Percentiles rank a stretch among this genome's conserved stretches.
phyloP scores from a whole-genome alignment of 306 rosid species.

The Cyamopsis tetragonoloba region DNA sequence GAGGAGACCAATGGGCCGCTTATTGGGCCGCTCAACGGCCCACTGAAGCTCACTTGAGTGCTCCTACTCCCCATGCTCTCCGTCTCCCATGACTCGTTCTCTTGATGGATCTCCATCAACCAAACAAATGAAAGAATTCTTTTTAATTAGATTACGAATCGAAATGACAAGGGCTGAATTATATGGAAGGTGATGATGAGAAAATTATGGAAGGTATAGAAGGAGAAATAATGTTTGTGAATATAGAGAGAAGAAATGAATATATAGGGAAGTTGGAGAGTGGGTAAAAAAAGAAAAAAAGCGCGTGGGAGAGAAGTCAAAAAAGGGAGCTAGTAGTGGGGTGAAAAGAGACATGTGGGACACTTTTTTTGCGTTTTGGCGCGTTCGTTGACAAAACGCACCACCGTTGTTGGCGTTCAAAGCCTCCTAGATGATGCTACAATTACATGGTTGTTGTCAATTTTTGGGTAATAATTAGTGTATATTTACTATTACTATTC shows the following conservation, averaged over 20 bases:
- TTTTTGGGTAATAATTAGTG: too few relatives aligned
- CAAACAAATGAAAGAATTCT: too few relatives aligned
- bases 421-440: neutral
- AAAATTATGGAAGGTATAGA: neutral
- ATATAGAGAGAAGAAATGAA: neutral
- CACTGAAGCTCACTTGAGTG: constrained; percentile 54
- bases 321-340: too few relatives aligned
- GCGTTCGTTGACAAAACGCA: constrained; percentile 24
- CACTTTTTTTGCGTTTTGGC: neutral
- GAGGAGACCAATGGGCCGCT: constrained; percentile 53
- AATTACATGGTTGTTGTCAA: too few relatives aligned
- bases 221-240: neutral
- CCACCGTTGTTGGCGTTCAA: neutral
- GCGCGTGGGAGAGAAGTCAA: constrained; percentile 33
- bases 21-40: constrained; percentile 67
- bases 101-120: constrained; percentile 78
- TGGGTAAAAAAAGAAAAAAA: neutral
- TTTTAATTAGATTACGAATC: too few relatives aligned
- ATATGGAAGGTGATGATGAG: neutral
- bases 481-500: too few relatives aligned
- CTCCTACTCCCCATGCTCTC: constrained; percentile 46
- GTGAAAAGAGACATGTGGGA: constrained; percentile 49
- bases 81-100: constrained; percentile 49
- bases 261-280: neutral
- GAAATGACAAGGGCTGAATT: too few relatives aligned